These are phyloP conservation scores for Candolleomyces eurysporus DNA, from an alignment of 768 basidiomycete genomes.

Conservation along the genomic window DNA sequence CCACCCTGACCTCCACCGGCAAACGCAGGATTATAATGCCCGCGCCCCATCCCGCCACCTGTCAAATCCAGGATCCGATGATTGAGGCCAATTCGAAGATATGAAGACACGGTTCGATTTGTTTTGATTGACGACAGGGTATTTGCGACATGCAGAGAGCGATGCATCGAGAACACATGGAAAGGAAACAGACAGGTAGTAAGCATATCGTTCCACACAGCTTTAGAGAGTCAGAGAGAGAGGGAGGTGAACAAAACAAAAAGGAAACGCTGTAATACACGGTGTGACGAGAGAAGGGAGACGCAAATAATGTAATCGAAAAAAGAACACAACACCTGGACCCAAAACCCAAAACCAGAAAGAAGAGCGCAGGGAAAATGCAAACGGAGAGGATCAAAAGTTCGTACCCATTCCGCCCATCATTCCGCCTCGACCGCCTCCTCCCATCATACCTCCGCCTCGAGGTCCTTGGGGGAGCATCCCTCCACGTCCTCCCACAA, in stretches of 20 bases:
- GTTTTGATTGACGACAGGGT: conserved; percentile 12
- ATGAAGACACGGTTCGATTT: conserved; percentile 22
- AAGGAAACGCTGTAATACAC: neutral
- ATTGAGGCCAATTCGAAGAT: conserved; percentile 26
- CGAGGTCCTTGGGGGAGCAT: conserved; percentile 46
- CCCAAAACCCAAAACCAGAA: conserved; percentile 1
- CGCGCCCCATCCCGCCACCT: conserved; percentile 43
- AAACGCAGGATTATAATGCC: conserved; percentile 78
- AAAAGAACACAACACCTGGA: conserved; percentile 7
- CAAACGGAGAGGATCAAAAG: conserved; percentile 36
- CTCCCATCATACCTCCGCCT: conserved; percentile 49
- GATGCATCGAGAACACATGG: conserved; percentile 8
- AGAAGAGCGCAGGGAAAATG: conserved; percentile 5
- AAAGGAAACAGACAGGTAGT: conserved; percentile 20
- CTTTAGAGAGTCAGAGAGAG: neutral
- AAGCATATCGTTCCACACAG: neutral
- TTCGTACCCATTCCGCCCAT: conserved; percentile 67
- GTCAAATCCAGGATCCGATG: conserved; percentile 50
- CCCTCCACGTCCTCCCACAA: conserved; percentile 28
- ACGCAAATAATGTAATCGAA: neutral
- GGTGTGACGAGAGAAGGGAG: conserved; percentile 1
- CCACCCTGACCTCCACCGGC: conserved; percentile 45
- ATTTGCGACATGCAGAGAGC: conserved; percentile 4
- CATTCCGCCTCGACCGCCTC: conserved; percentile 51
- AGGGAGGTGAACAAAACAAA: conserved; percentile 10